Conservation (phyloP, 2,329 filamentous ascomycete species). For the Stagonosporopsis rhizophila region DNA sequence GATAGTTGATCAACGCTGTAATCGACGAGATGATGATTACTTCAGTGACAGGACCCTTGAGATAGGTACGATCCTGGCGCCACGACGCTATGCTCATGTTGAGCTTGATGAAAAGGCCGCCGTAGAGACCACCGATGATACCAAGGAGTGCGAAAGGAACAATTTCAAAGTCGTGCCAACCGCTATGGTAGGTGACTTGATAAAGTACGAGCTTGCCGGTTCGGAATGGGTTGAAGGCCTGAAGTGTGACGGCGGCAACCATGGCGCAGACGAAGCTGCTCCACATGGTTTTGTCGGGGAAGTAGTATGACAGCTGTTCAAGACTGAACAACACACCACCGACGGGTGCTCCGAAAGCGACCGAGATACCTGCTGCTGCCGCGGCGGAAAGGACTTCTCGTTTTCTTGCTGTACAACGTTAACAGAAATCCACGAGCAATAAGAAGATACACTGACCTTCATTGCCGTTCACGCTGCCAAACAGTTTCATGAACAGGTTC, state of each 20-base stretch:
- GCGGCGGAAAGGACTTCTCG: slow-evolving; percentile 92
- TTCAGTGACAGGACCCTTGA: slow-evolving; percentile 75
- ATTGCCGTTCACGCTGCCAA: slow-evolving; percentile 80
- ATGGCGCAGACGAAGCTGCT: slow-evolving; percentile 99
- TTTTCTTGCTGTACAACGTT: slow-evolving; percentile 72
- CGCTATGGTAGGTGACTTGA: slow-evolving; percentile 89
- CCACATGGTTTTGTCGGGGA: slow-evolving; percentile 99
- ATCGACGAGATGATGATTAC: slow-evolving; percentile 80
- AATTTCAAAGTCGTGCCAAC: slow-evolving; percentile 95
- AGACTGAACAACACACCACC: slow-evolving; percentile 94
- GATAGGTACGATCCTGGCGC: slow-evolving; percentile 74
- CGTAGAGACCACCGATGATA: slow-evolving; percentile 90
- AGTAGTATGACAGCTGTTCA: slow-evolving; percentile 97
- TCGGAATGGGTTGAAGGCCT: slow-evolving; percentile 91
- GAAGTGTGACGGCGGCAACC: slow-evolving; percentile 93
- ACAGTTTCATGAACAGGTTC: slow-evolving; percentile 91
- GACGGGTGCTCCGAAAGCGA: slow-evolving; percentile 92
- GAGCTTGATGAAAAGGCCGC: slow-evolving; percentile 90
- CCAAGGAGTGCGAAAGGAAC: slow-evolving; percentile 87
- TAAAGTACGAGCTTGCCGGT: slow-evolving; percentile 96
- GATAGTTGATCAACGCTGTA: slow-evolving; percentile 91
- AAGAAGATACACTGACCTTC: slow-evolving; percentile 67
- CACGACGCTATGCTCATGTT: slow-evolving; percentile 88
- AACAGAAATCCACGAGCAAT: neutral
- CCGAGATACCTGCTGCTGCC: slow-evolving; percentile 89